Evolutionary conservation across 768 basidiomycete species (phyloP).

Genomic region (Lactarius vividus): DNA sequence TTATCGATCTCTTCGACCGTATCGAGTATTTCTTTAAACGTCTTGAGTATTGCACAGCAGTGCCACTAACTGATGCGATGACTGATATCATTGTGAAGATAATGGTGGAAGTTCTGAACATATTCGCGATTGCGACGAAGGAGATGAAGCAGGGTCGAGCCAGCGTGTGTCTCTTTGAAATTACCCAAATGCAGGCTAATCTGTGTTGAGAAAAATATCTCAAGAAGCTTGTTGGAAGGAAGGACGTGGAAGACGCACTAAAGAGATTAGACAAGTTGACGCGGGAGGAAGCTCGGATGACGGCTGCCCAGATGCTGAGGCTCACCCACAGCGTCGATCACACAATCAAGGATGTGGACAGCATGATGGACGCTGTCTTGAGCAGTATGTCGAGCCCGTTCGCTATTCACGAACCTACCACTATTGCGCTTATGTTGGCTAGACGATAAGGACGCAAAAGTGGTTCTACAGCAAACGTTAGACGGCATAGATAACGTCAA

Average conservation of each 20-base stretch:
- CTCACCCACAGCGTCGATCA: too few relatives aligned
- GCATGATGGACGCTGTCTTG: too few relatives aligned
- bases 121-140: not conserved
- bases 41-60: not conserved
- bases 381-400: too few relatives aligned
- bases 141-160: not conserved
- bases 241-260: not conserved
- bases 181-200: not conserved
- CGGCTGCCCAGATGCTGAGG: too few relatives aligned
- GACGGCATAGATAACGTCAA: too few relatives aligned
- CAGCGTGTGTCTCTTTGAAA: not conserved
- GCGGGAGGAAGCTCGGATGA: too few relatives aligned
- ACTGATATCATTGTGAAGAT: not conserved
- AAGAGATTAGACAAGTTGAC: not conserved
- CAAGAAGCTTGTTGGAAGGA: not conserved
- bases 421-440: too few relatives aligned
- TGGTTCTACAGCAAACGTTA: too few relatives aligned
- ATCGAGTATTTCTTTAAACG: not conserved
- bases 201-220: not conserved
- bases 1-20: not conserved
- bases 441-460: too few relatives aligned
- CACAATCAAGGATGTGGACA: too few relatives aligned
- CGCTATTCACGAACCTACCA: too few relatives aligned
- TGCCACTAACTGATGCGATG: not conserved
- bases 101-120: not conserved